phyloP scores from a whole-genome alignment of 331 rosid genomes.

The Telfairia occidentalis region DNA sequence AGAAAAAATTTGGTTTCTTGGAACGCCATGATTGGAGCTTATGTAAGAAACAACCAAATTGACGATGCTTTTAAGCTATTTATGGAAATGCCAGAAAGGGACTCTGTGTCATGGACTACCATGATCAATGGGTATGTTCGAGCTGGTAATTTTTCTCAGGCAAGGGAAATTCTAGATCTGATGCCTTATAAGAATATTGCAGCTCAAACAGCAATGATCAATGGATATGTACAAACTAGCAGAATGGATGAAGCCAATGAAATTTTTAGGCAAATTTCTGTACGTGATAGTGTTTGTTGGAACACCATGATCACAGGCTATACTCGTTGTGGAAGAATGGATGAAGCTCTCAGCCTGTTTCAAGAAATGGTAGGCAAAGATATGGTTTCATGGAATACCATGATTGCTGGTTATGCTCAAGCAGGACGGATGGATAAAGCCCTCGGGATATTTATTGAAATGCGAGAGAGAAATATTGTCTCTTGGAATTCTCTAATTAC shows the following conservation, averaged over 20 bases:
- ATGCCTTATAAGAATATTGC: conserved; percentile 33
- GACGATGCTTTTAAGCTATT: conserved; percentile 24
- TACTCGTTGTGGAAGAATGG: conserved; percentile 25
- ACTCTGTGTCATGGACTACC: conserved; percentile 37
- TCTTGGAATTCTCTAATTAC: conserved; percentile 33
- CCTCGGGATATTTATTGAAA: conserved; percentile 14
- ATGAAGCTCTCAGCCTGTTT: conserved; percentile 24
- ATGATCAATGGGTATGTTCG: conserved; percentile 35
- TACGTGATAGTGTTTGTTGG: conserved; percentile 31
- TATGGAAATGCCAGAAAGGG: conserved; percentile 26
- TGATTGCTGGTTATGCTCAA: conserved; percentile 30
- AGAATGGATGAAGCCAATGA: conserved; percentile 29
- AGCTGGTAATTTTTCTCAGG: conserved; percentile 25
- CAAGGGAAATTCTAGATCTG: conserved; percentile 23
- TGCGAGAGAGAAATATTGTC: conserved; percentile 20
- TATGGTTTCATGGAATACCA: conserved; percentile 31
- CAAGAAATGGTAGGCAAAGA: conserved; percentile 24
- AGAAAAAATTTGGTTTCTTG: conserved; percentile 33
- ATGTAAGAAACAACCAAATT: conserved; percentile 23
- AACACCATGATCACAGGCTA: conserved; percentile 36
- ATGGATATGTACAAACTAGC: conserved; percentile 23
- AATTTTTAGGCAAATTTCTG: conserved; percentile 20
- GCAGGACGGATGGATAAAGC: conserved; percentile 30
- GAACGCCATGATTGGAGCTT: conserved; percentile 37
- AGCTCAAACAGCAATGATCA: conserved; percentile 39